These are phyloP conservation scores for Dipodascus albidus DNA, from an alignment of 805 yeast species.

Conservation along the genomic window DNA sequence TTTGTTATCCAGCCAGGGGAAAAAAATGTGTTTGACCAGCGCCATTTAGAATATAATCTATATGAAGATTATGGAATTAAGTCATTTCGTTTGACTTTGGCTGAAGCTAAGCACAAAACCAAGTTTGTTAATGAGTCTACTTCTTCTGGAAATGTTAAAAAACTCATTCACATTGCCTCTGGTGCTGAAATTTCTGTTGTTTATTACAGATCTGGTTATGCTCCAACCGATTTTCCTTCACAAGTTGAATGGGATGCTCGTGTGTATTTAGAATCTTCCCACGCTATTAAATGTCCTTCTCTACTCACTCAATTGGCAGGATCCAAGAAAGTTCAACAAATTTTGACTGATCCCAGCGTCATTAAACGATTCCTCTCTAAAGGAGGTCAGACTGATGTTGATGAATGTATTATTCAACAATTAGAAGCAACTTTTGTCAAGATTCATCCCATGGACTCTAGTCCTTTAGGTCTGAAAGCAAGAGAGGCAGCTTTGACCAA, in stretches of 20 bases:
- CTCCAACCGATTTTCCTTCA: slow-evolving; percentile 64
- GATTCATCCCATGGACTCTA: slow-evolving; percentile 74
- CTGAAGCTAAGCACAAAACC: slow-evolving; percentile 28
- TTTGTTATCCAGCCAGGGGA: slow-evolving; percentile 79
- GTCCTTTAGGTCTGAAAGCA: slow-evolving; percentile 46
- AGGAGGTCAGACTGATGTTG: slow-evolving; percentile 13
- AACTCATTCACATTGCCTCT: slow-evolving; percentile 38
- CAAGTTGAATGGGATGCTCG: slow-evolving; percentile 73
- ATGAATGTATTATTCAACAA: not conserved
- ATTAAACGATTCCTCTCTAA: slow-evolving; percentile 32
- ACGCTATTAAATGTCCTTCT: slow-evolving; percentile 88
- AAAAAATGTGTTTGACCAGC: slow-evolving; percentile 85
- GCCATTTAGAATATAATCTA: slow-evolving; percentile 65
- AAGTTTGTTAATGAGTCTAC: slow-evolving; percentile 2
- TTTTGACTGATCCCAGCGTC: slow-evolving; percentile 47
- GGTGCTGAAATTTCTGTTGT: slow-evolving; percentile 75
- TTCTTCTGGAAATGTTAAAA: not conserved
- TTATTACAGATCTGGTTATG: slow-evolving; percentile 82
- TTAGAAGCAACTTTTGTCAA: slow-evolving; percentile 54
- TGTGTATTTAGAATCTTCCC: slow-evolving; percentile 53
- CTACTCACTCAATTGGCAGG: slow-evolving; percentile 85
- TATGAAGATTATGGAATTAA: slow-evolving; percentile 43
- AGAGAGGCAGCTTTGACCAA: slow-evolving; percentile 51
- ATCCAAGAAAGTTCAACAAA: slow-evolving; percentile 86
- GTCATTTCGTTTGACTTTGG: slow-evolving; percentile 57